These are phyloP conservation scores for Corymbia citriodora DNA, from an alignment of 441 rosid genomes.

Conservation along the genomic window DNA sequence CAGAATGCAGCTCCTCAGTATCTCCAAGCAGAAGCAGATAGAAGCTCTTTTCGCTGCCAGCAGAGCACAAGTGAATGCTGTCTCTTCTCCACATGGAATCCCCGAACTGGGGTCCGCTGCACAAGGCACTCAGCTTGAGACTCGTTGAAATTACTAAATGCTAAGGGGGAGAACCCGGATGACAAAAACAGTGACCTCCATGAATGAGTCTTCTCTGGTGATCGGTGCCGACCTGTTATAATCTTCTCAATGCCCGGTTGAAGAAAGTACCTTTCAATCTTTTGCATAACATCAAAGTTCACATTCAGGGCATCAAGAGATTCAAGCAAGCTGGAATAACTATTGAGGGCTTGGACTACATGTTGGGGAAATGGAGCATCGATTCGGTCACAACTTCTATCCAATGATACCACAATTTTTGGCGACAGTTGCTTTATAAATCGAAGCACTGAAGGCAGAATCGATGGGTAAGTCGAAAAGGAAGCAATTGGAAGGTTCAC, in stretches of 20 bases:
- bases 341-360: slow-evolving; percentile 40
- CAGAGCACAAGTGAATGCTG: slow-evolving; percentile 54
- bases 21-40: slow-evolving; percentile 67
- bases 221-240: slow-evolving; percentile 34
- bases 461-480: slow-evolving; percentile 32
- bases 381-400: slow-evolving; percentile 42
- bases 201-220: slow-evolving; percentile 24
- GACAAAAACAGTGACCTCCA: slow-evolving; percentile 14
- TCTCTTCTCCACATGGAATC: slow-evolving; percentile 63
- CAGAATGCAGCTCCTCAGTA: slow-evolving; percentile 25
- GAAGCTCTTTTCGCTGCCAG: slow-evolving; percentile 60
- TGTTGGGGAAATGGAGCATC: slow-evolving; percentile 58
- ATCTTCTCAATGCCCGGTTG: slow-evolving; percentile 51
- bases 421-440: slow-evolving; percentile 63
- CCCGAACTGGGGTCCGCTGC: slow-evolving; percentile 46
- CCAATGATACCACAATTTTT: slow-evolving; percentile 52
- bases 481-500: slow-evolving; percentile 57
- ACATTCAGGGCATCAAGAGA: slow-evolving; percentile 57
- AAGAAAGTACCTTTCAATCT: slow-evolving; percentile 56
- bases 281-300: slow-evolving; percentile 33
- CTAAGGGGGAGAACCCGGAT: slow-evolving; percentile 42
- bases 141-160: slow-evolving; percentile 58
- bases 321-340: slow-evolving; percentile 39
- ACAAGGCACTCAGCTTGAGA: slow-evolving; percentile 62
- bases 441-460: slow-evolving; percentile 38